Evolutionary conservation across 805 yeast species (phyloP), one percentile per base, ranked within the genome.

Genomic region (Jamesozyma hellenica): DNA sequence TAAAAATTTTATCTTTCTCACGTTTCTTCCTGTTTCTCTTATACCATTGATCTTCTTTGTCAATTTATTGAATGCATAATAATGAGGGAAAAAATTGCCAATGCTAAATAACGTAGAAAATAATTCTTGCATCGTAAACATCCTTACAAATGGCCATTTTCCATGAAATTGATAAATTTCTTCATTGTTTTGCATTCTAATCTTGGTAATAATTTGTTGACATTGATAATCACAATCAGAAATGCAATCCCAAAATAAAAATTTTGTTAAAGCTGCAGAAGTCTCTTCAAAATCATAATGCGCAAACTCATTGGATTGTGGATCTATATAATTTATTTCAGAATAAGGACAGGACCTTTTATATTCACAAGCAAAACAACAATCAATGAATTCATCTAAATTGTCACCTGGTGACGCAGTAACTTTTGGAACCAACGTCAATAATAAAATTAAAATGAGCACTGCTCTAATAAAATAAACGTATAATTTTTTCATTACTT

Each of bases 191-290:
- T 42, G 47, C 13, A 64, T 60, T 17, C 95, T 66, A 29, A 72
- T 64, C 2, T 54, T 52, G 0, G 95, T 87, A 34, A 90, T 66
- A 8, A 75, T 56, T 41, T 86, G 77, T 59, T 92, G 97, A 58
- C 98, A 92, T 50, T 78, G 82, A 60, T 92, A 92, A 61, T 92
- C 97, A 62, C 98, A 92, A 54, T 92, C 79, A 23, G 78, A 71
- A 2, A 61, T 61, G 55, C 95, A 85, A 42, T 74, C 73, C 96
- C 96, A 87, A 1, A 69, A 68, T 13, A 88, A 52, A 1, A 74
- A 46, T 56, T 53, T 44, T 2, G 45, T 32, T 76, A 59, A 42
- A 63, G 63, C 11, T 51, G 45, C 2, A 70, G 68, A 47, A 35
- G 55, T 40, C 34, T 43, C 50, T 45, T 45, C 31, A 42, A 50